Percentiles rank a stretch among this genome's conserved stretches.
These are phyloP conservation scores for Acrocalymma vagum DNA, from an alignment of 2,329 filamentous ascomycete species.

Conservation along the genomic window DNA sequence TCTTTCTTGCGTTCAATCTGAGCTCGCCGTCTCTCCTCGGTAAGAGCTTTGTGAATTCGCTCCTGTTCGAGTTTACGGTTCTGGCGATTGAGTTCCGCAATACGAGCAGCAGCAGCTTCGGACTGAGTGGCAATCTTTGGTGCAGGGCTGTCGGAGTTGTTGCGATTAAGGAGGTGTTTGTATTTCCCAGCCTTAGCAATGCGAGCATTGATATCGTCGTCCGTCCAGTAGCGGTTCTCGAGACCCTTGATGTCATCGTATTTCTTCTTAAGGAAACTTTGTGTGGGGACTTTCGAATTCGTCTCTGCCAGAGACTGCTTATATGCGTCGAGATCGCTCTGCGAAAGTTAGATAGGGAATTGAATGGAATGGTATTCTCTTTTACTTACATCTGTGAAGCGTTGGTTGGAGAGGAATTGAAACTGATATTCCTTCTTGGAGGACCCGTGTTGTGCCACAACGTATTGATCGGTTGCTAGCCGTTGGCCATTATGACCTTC, in stretches of 20 bases:
- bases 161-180: conserved; percentile 66
- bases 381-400: conserved; percentile 77
- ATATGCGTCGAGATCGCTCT: conserved; percentile 84
- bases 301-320: conserved; percentile 75
- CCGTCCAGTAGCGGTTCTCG: conserved; percentile 82
- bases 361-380: not conserved
- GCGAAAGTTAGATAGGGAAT: conserved; percentile 7
- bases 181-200: conserved; percentile 70
- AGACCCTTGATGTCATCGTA: conserved; percentile 82
- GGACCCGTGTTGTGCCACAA: conserved; percentile 82
- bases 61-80: conserved; percentile 88
- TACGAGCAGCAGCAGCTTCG: conserved; percentile 77
- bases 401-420: conserved; percentile 84
- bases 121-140: conserved; percentile 63
- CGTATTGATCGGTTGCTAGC: conserved; percentile 87
- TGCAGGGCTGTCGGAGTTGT: conserved; percentile 66
- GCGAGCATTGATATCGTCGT: conserved; percentile 82
- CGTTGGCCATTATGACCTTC: conserved; percentile 75
- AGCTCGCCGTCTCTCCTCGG: conserved; percentile 70
- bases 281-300: conserved; percentile 77
- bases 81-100: conserved; percentile 82
- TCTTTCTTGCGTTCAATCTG: conserved; percentile 48
- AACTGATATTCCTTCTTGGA: conserved; percentile 87
- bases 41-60: conserved; percentile 87
- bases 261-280: conserved; percentile 73